These are phyloP conservation scores for Diutina mesorugosa DNA, from an alignment of 1,139 yeast genomes.

Conservation along the genomic window DNA sequence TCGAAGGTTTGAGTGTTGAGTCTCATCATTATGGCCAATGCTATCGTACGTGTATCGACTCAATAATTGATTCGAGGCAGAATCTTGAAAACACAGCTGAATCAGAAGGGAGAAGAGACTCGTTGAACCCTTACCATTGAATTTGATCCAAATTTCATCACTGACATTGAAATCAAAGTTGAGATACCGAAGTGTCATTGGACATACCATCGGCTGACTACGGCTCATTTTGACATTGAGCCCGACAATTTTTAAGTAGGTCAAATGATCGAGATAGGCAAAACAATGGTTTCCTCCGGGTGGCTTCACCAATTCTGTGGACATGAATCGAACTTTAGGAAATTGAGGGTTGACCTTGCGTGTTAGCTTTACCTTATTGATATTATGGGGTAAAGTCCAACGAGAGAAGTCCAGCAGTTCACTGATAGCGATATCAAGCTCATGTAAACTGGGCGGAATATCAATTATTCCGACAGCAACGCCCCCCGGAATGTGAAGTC, in stretches of 20 bases:
- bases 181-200: not conserved
- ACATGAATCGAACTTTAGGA: not conserved
- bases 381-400: not conserved
- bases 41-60: not conserved
- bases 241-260: not conserved
- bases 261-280: not conserved
- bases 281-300: not conserved
- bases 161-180: not conserved
- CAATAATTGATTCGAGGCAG: not conserved
- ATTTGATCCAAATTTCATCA: not conserved
- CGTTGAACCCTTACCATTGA: not conserved
- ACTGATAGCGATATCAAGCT: not conserved
- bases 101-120: not conserved
- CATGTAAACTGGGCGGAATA: not conserved
- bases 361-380: not conserved
- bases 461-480: not conserved
- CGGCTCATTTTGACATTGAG: not conserved
- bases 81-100: not conserved
- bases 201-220: not conserved
- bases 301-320: not conserved
- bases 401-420: not conserved
- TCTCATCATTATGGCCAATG: not conserved
- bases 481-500: not conserved
- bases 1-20: not conserved
- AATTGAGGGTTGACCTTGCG: not conserved